phyloP scores from a whole-genome alignment of 306 rosid species.

The Luffa acutangula region DNA sequence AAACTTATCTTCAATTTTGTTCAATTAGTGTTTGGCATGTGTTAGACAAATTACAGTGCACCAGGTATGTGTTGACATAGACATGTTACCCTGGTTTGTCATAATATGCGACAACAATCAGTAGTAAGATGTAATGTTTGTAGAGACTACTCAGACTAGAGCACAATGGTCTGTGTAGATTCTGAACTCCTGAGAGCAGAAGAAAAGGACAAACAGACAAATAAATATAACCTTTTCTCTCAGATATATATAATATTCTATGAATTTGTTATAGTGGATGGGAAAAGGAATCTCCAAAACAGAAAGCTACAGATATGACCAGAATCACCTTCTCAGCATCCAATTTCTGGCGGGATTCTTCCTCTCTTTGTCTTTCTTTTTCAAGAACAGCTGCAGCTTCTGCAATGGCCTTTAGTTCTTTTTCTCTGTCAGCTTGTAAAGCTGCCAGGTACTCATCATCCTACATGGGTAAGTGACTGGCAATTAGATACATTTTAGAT shows the following conservation, averaged over 20 bases:
- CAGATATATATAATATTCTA: background rate
- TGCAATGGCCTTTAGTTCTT: slow-evolving; percentile 56
- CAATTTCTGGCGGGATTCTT: slow-evolving; percentile 60
- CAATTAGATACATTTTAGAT: slow-evolving; percentile 5
- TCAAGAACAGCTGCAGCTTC: slow-evolving; percentile 81
- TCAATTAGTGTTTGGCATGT: background rate
- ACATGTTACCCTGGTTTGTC: background rate
- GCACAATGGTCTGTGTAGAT: background rate
- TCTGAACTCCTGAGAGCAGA: background rate
- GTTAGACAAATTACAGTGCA: background rate
- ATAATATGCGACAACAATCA: background rate
- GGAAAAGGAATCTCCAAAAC: background rate
- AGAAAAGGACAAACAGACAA: background rate
- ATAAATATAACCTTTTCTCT: background rate
- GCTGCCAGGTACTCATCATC: slow-evolving; percentile 94
- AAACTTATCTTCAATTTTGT: background rate
- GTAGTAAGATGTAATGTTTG: background rate
- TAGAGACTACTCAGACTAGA: background rate
- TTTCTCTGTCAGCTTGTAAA: slow-evolving; percentile 82
- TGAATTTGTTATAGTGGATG: background rate
- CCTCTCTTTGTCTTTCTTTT: slow-evolving; percentile 64
- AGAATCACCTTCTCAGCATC: slow-evolving; percentile 68
- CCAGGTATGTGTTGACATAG: background rate
- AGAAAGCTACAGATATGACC: background rate
- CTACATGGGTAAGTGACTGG: slow-evolving; percentile 26